Conservation (phyloP, 2,329 filamentous ascomycete species). For the Botrytis medusae region DNA sequence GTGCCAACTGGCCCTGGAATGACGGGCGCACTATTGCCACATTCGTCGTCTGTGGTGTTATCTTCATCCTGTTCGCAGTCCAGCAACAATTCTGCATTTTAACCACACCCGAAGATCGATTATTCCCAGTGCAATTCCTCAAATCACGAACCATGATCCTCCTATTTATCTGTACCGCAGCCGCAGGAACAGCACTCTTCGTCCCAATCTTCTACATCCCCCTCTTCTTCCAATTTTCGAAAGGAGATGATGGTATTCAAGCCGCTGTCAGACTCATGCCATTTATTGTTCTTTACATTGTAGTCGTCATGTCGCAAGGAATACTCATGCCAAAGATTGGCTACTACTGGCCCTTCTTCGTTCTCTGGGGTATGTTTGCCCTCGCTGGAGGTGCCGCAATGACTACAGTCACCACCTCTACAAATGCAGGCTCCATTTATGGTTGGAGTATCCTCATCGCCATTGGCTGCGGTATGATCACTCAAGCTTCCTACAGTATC, state of each 20-base stretch:
- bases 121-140: conserved; percentile 35
- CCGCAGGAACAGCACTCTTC: conserved; percentile 41
- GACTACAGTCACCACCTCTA: conserved; percentile 33
- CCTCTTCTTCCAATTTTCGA: conserved; percentile 50
- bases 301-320: conserved; percentile 43
- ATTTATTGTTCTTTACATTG: conserved; percentile 43
- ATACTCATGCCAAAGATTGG: conserved; percentile 42
- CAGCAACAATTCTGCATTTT: conserved; percentile 31
- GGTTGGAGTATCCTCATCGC: conserved; percentile 43
- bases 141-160: conserved; percentile 38
- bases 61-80: conserved; percentile 24
- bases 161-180: conserved; percentile 35
- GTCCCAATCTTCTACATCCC: conserved; percentile 48
- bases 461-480: conserved; percentile 41
- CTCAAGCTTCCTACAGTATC: conserved; percentile 24
- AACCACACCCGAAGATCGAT: conserved; percentile 26
- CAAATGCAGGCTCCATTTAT: conserved; percentile 37
- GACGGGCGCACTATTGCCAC: conserved; percentile 26
- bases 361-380: conserved; percentile 17
- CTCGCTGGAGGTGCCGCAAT: conserved; percentile 34
- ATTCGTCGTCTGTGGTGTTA: conserved; percentile 47
- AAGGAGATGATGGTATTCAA: conserved; percentile 38
- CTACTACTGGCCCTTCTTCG: conserved; percentile 29
- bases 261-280: conserved; percentile 44
- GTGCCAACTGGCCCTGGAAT: conserved; percentile 20